Evolutionary conservation across 2,329 filamentous ascomycete species (phyloP), one percentile per base, ranked within the genome.

Genomic region (Sphaerostilbella broomeana): DNA sequence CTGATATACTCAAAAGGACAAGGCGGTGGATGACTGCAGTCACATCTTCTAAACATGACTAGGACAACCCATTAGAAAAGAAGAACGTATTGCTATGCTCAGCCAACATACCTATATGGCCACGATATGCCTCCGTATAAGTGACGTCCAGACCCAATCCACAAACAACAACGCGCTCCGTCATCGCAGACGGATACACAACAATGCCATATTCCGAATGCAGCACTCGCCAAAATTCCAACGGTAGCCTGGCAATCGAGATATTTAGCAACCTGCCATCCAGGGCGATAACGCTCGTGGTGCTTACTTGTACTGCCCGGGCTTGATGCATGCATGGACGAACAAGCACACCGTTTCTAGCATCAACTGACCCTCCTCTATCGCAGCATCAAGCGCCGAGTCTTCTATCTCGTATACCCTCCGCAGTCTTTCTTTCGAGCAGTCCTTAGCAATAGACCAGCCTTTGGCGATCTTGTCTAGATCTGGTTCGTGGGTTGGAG

Each of bases 261-360:
- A 15, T 11, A 24, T 7, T 17, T n/a, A 42, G 37, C 10, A 24
- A 34, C 33, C 21, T n/a, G 11, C 4, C 15, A 21, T 17, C n/a
- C 5, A 15, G 6, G 9, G 9, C 6, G 4, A 27, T 20, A 34
- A 33, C 16, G 17, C 17, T 3, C n/a, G 3, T 20, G 10, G 5
- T 18, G 18, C 55, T 25, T 47, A 65, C 62, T 51, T 53, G 48
- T 57, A 65, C 33, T 65, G 62, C 7, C 57, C 60, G 6, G 47
- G 52, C 48, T 59, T 65, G 35, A 65, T 46, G 28, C 60, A 62
- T 17, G 60, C 54, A 38, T 65, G 62, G 17, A 65, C 52, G 36
- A 65, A 65, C n/a, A 65, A 43, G 30, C 62, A 65, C 11, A 61
- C 51, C 6, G 61, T 65, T 49, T 65, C 62, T 22, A 65, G 48